Percentiles rank a stretch among this genome's conserved stretches.
These are phyloP conservation scores for Amphicarpaea edgeworthii DNA, from an alignment of 306 rosid genomes.

Conservation along the genomic window DNA sequence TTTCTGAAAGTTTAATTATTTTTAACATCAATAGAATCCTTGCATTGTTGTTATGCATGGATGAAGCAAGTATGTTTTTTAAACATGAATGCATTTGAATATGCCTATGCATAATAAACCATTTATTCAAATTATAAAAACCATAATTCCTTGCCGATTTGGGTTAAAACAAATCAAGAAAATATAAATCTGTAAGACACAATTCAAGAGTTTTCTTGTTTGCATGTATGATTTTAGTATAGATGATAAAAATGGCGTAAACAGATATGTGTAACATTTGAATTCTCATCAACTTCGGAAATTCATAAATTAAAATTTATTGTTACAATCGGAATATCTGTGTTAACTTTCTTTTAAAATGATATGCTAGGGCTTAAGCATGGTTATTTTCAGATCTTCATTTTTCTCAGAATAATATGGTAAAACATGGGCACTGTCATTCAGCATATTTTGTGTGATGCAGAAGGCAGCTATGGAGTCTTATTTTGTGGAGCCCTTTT, in stretches of 20 bases:
- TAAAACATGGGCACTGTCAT: neutral
- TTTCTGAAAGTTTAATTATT: slow-evolving; percentile 2
- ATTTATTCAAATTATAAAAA: neutral
- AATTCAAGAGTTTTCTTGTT: neutral
- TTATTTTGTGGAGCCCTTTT: slow-evolving; percentile 12
- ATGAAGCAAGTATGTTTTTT: slow-evolving; percentile 16
- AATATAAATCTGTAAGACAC: neutral
- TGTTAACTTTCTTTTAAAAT: neutral
- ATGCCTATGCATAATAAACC: neutral
- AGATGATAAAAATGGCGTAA: neutral
- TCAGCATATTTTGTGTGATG: slow-evolving; percentile 1
- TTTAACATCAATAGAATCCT: neutral
- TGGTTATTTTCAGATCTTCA: slow-evolving; percentile 36
- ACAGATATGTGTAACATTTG: neutral
- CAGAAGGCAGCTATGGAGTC: slow-evolving; percentile 20
- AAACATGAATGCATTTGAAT: slow-evolving; percentile 11
- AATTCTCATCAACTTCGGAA: slow-evolving; percentile 15
- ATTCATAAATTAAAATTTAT: neutral
- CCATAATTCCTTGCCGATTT: slow-evolving; percentile 2
- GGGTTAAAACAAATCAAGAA: slow-evolving; percentile 19
- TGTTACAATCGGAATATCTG: neutral
- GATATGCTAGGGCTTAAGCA: neutral
- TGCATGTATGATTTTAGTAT: neutral
- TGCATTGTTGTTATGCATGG: neutral
- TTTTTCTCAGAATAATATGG: slow-evolving; percentile 11